Base-by-base conservation (phyloP, 352 stramenopile genomes). In the Globisporangium spinosum region DNA sequence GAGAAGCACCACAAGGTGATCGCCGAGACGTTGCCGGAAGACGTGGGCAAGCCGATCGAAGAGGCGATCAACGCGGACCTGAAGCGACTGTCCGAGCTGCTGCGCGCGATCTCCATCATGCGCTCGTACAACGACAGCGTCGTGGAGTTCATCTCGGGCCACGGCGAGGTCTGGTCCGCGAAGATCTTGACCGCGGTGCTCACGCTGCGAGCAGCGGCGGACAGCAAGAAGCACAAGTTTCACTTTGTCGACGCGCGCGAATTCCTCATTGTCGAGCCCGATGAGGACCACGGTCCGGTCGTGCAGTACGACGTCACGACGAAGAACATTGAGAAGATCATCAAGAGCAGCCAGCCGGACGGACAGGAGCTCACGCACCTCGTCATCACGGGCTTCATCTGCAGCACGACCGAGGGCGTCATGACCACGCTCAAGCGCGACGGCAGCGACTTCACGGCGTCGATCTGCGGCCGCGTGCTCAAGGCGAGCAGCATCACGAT, bases 381-480 rank as follows among this genome's bases (percentile, higher is more conserved):
- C 29, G 93, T 99, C 6, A 89, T 98, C 73, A 99, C 97, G 17
- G 97, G 97, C 23, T 99, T 98, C 76, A 98, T 99, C 66, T 98
- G 96, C 61, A 96, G 89, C 73, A 98, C 97, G 34, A 87, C 78
- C 9, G 85, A 98, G 34, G 97, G 97, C 43, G 93, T 98, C n/a
- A 92, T 98, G 68, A 98, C 92, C 5, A 99, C 97, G 51, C 88
- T 99, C 27, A 97, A 98, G 82, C 85, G 97, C 59, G 94, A 98
- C 79, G 96, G 97, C 51, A 98, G 90, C n/a, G 97, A 99, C 77
- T 98, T 98, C 76, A 98, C 92, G 2, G 97, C 96, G n/a, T 96
- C 95, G 9, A 98, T 99, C 72, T 98, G 98, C 75, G 97, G 94
- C 10, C 87, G 90, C 53, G 81, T 99, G 38, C 76, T 99, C 35